These are phyloP conservation scores for Cordyceps farinosa DNA, from an alignment of 2,329 filamentous ascomycete species.

Conservation along the genomic window DNA sequence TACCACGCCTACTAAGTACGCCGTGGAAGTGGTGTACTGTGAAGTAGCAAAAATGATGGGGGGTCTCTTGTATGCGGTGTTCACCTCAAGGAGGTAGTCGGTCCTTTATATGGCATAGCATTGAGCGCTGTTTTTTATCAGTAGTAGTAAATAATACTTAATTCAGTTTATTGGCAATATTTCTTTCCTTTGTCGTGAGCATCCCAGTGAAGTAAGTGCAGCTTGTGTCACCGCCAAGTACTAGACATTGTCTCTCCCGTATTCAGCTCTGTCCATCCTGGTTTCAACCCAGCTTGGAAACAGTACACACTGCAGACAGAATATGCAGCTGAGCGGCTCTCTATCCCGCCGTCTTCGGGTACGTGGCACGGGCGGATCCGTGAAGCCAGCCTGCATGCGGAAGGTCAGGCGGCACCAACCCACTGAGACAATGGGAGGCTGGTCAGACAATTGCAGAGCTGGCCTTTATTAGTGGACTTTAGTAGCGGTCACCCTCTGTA, in stretches of 20 bases:
- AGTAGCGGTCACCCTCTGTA: not conserved
- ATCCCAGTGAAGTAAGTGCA: too few species aligned
- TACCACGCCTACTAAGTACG: constrained; percentile 3
- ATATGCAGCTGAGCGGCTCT: not conserved
- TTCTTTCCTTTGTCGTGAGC: too few species aligned
- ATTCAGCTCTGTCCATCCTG: too few species aligned
- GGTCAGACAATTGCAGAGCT: too few species aligned
- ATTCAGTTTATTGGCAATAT: not conserved
- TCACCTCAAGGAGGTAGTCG: constrained; percentile 1
- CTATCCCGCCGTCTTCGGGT: not conserved
- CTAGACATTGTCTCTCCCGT: too few species aligned
- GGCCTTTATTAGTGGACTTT: too few species aligned
- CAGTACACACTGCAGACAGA: too few species aligned
- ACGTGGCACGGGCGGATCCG: not conserved
- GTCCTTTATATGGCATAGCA: constrained; percentile 7
- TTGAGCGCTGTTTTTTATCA: not conserved
- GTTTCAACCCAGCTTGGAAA: too few species aligned
- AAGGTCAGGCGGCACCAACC: not conserved
- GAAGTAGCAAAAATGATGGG: not conserved
- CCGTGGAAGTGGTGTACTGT: not conserved
- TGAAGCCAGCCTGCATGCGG: not conserved
- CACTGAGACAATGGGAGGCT: not conserved
- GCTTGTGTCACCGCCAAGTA: too few species aligned
- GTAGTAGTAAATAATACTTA: not conserved
- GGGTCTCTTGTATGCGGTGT: not conserved